Conservation (phyloP, 2,329 filamentous ascomycete genomes). For the Trichoderma endophyticum region DNA sequence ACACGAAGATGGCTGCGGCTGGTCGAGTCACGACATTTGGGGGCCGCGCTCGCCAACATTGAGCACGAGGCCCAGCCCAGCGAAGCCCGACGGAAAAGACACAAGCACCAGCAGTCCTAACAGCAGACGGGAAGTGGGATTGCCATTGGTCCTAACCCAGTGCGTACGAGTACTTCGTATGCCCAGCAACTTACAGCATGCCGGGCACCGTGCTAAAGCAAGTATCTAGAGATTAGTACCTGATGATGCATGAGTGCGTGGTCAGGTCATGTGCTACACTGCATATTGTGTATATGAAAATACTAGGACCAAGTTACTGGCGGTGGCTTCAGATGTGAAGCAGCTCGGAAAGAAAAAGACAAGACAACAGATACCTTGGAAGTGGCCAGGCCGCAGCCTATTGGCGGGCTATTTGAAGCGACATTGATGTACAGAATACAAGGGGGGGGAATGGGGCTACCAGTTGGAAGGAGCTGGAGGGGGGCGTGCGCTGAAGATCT, state of each 20-base stretch:
- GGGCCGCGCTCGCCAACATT: not conserved
- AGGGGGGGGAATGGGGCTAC: not conserved
- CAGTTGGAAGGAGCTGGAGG: not conserved
- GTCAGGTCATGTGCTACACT: slow-evolving; percentile 33
- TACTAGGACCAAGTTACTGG: not conserved
- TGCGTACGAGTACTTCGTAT: not conserved
- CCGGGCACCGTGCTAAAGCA: not conserved
- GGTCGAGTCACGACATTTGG: not conserved
- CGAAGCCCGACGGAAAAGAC: slow-evolving; percentile 20
- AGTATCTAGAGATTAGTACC: not conserved
- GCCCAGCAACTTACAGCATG: not conserved
- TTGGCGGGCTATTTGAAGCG: not conserved
- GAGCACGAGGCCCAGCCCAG: not conserved
- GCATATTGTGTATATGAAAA: slow-evolving; percentile 4
- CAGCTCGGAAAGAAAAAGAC: not conserved
- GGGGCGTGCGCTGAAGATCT: slow-evolving; percentile 15
- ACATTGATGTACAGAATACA: slow-evolving; percentile 6
- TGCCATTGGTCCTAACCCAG: not conserved
- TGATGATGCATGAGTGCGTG: slow-evolving; percentile 45
- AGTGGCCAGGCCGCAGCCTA: not conserved
- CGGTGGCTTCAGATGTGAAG: not conserved
- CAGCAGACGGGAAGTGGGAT: not conserved
- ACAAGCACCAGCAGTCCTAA: not conserved
- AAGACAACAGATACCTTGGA: not conserved
- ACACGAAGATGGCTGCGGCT: not conserved